Percentiles rank a stretch among this genome's conserved stretches.
Conservation (phyloP, 2,329 filamentous ascomycete genomes). For the Elsinoe perseae region DNA sequence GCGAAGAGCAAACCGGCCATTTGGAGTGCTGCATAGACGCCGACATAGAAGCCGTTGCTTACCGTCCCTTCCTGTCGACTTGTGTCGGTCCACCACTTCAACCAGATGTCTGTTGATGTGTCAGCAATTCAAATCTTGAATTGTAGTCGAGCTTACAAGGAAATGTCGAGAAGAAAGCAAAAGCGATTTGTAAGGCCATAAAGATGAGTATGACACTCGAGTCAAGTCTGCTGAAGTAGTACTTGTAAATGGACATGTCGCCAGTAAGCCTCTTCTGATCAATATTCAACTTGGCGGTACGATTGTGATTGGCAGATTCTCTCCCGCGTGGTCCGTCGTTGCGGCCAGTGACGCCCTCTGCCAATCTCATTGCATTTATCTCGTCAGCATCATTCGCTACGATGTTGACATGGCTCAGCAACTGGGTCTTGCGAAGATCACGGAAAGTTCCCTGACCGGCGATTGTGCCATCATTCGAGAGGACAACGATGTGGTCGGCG, state of each 20-base stretch:
- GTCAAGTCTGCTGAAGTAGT: conserved; percentile 24
- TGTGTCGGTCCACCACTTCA: conserved; percentile 17
- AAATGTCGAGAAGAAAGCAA: conserved; percentile 16
- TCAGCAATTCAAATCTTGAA: background rate
- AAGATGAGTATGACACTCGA: conserved; percentile 27
- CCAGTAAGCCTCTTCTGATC: conserved; percentile 24
- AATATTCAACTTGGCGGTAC: background rate
- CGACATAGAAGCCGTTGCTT: conserved; percentile 10
- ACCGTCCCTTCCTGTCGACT: background rate
- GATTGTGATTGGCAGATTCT: too few species aligned
- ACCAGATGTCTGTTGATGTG: background rate
- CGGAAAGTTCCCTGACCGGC: conserved; percentile 28
- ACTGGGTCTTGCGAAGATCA: background rate
- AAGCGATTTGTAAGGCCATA: conserved; percentile 25
- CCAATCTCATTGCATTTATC: background rate
- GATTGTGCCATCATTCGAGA: conserved; percentile 33
- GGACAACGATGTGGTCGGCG: conserved; percentile 36
- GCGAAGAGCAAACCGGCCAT: background rate
- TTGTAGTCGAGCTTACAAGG: background rate
- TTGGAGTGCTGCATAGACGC: conserved; percentile 14
- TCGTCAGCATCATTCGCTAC: background rate
- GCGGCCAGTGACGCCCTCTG: background rate
- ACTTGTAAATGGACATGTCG: conserved; percentile 36
- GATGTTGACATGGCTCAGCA: background rate
- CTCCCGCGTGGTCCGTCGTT: too few species aligned